Base-by-base conservation (phyloP, 1,284 basidiomycete genomes). In the Phylloporus gajari region DNA sequence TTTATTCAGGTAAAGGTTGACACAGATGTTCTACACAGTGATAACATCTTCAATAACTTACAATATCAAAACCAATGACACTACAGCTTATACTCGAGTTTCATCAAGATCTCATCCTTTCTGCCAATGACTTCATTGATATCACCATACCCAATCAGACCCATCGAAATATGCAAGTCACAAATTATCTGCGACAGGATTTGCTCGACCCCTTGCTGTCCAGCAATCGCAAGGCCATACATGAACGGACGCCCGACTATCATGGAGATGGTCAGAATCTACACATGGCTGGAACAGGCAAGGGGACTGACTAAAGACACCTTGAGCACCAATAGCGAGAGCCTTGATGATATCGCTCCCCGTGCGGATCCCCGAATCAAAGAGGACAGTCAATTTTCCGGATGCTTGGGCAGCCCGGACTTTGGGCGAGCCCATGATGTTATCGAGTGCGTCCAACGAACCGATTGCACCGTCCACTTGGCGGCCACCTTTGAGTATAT, bases 391-490 rank as follows among this genome's bases (percentile, higher is more conserved):
- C 64, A 95, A 84, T 66, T 87, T 89, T 3, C 90, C 89, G 2
- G 86, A 81, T 44, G 84, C 77, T 76, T 93, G 92, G 0, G 91
- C 91, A 1, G 83, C 85, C 65, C 84, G 84, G 69, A 95, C 85
- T 73, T 88, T 89, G 32, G 83, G 83, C 35, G 90, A 92, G 64
- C 85, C 83, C 83, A 88, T 90, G 74, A 94, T 90, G 68, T 83
- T 83, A 68, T 89, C 88, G 8, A 96, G 87, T 3, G 92, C 92
- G 75, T 90, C 89, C 23, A 96, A 83, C 3, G 93, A 90, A 0
- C 91, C 89, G 21, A 95, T 88, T 2, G 91, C 91, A 6, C 94
- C 94, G 78, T 96, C 95, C 8, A 96, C 87, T 81, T 96, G 95
- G 44, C 94, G 87, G 3, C 94, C 94, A 40, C 94, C 92, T 92